Percentiles rank a stretch among this genome's conserved stretches.
These are phyloP conservation scores for Dioszegia crocea DNA, from an alignment of 768 basidiomycete species.

Conservation along the genomic window DNA sequence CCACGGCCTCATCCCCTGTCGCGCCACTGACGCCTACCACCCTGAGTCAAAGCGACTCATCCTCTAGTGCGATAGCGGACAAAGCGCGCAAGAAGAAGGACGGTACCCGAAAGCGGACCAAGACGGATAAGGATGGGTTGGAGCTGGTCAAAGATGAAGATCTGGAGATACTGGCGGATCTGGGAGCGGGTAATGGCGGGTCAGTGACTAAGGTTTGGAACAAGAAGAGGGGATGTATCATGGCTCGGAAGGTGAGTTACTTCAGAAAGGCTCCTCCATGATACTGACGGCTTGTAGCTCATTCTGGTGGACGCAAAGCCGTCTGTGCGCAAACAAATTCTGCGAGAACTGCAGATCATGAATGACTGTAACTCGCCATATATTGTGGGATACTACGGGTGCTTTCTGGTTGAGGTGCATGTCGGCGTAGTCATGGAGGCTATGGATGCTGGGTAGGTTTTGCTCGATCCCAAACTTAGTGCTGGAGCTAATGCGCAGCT, in stretches of 20 bases:
- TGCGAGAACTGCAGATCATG: slow-evolving; percentile 98
- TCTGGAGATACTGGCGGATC: slow-evolving; percentile 79
- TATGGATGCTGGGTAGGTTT: slow-evolving; percentile 50
- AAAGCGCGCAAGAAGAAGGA: slow-evolving; percentile 15
- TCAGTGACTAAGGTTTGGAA: slow-evolving; percentile 97
- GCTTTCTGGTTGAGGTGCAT: slow-evolving; percentile 93
- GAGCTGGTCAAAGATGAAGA: slow-evolving; percentile 77
- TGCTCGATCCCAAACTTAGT: neutral
- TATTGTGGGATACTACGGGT: slow-evolving; percentile 96
- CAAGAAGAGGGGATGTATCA: slow-evolving; percentile 78
- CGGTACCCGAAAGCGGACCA: slow-evolving; percentile 19
- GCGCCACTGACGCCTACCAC: slow-evolving; percentile 16
- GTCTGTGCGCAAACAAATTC: slow-evolving; percentile 91
- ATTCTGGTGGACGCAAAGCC: slow-evolving; percentile 61
- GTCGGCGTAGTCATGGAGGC: slow-evolving; percentile 99
- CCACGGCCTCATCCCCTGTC: slow-evolving; percentile 2
- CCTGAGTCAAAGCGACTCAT: slow-evolving; percentile 6
- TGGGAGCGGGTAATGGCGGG: slow-evolving; percentile 94
- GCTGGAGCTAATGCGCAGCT: slow-evolving; percentile 51
- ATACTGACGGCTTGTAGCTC: slow-evolving; percentile 26
- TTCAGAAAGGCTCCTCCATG: neutral
- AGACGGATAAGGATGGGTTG: slow-evolving; percentile 68
- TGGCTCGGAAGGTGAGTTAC: slow-evolving; percentile 89
- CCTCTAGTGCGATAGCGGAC: neutral
- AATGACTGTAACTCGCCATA: slow-evolving; percentile 89